Conservation (phyloP, 257 asterid genomes). For the Solanum sejunctum region DNA sequence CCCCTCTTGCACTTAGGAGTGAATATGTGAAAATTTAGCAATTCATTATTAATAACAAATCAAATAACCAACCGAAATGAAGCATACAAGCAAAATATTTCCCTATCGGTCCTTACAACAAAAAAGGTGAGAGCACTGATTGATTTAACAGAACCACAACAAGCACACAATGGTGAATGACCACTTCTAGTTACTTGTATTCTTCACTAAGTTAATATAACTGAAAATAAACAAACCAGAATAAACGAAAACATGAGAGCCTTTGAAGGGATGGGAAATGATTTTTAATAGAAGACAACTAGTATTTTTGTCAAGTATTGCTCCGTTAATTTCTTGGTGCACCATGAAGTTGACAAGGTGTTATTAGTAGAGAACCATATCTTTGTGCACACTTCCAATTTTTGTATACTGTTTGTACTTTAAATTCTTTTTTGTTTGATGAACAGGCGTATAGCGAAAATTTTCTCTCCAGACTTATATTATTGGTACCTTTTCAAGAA, state of each 20-base stretch:
- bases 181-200: not conserved
- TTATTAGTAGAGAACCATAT: not conserved
- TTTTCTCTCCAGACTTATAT: not conserved
- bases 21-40: not conserved
- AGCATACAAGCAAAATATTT: not conserved
- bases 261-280: not conserved
- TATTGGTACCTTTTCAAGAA: not conserved
- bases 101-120: not conserved
- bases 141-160: not conserved
- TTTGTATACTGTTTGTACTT: not conserved
- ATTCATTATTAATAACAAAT: not conserved
- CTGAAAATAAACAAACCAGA: not conserved
- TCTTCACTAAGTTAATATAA: not conserved
- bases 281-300: not conserved
- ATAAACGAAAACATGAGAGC: not conserved
- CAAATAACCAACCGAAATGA: not conserved
- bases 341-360: not conserved
- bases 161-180: not conserved
- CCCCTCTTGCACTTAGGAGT: not conserved
- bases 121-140: not conserved
- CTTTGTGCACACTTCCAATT: not conserved
- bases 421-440: not conserved
- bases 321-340: not conserved
- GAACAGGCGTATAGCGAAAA: not conserved
- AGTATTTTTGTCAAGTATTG: not conserved